Percentiles rank a stretch among this genome's conserved stretches.
Evolutionary conservation across 2,329 filamentous ascomycete species (phyloP).

Genomic region (Fusarium torreyae): DNA sequence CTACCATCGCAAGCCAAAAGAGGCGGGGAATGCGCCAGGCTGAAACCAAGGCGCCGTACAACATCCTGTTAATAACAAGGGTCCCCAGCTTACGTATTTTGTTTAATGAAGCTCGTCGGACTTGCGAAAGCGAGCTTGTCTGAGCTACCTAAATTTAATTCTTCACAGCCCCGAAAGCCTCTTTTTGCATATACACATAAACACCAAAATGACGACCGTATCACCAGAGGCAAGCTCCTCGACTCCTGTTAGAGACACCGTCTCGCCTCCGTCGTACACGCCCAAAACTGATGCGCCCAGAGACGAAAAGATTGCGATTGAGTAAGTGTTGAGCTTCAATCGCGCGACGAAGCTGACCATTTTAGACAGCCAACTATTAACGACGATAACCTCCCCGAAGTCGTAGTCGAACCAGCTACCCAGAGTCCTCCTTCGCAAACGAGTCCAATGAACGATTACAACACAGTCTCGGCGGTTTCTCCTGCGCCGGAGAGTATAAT

Average conservation of each 20-base stretch:
- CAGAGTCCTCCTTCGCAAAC: conserved; percentile 1
- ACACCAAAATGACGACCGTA: conserved; percentile 22
- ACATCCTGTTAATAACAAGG: conserved; percentile 8
- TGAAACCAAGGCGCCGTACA: conserved; percentile 10
- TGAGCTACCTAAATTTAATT: background rate
- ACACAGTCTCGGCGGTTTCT: conserved; percentile 21
- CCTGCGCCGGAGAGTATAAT: conserved; percentile 20
- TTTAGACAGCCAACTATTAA: conserved; percentile 22
- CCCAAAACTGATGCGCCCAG: conserved; percentile 1
- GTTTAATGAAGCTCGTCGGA: conserved; percentile 13
- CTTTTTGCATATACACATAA: background rate
- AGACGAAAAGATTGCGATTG: conserved; percentile 46
- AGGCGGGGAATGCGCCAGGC: conserved; percentile 1
- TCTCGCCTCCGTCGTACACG: conserved; percentile 46
- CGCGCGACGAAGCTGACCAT: background rate
- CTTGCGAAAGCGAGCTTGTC: conserved; percentile 1
- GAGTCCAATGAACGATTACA: conserved; percentile 17
- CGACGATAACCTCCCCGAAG: conserved; percentile 48
- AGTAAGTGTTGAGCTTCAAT: conserved; percentile 1
- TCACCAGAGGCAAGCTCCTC: conserved; percentile 31
- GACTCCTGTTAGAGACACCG: conserved; percentile 2
- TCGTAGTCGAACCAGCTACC: conserved; percentile 27
- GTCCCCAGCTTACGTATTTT: conserved; percentile 12
- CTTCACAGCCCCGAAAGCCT: background rate
- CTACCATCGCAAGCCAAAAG: background rate